Evolutionary conservation across 2,329 filamentous ascomycete species (phyloP).

Genomic region (Trichoderma semiorbis): DNA sequence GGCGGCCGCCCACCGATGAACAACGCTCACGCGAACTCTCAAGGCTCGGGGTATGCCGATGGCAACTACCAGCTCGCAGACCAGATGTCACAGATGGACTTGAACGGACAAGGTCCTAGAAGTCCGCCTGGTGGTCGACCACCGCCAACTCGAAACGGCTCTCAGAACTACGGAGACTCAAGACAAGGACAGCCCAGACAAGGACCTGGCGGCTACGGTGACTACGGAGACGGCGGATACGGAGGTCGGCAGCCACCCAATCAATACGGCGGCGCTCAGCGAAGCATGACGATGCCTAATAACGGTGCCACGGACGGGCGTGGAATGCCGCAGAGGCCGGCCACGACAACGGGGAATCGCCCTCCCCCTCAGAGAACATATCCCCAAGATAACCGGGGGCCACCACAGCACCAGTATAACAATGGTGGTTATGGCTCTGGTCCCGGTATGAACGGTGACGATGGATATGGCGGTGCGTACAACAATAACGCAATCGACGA

Average conservation of each 20-base stretch:
- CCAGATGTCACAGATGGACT: conserved; percentile 36
- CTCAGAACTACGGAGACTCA: conserved; percentile 34
- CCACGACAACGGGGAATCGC: conserved; percentile 52
- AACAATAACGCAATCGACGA: conserved; percentile 42
- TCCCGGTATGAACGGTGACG: conserved; percentile 28
- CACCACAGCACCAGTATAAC: background rate
- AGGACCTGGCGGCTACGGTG: conserved; percentile 26
- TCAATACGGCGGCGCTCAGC: conserved; percentile 49
- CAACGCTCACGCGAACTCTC: conserved; percentile 30
- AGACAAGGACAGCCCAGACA: conserved; percentile 29
- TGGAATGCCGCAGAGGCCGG: conserved; percentile 49
- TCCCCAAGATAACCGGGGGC: conserved; percentile 27
- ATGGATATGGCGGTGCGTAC: conserved; percentile 36
- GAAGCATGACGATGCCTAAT: conserved; percentile 61
- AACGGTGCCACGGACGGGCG: conserved; percentile 42
- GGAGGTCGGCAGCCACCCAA: conserved; percentile 20
- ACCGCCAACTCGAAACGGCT: conserved; percentile 26
- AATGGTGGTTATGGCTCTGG: conserved; percentile 12
- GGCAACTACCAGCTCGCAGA: conserved; percentile 28
- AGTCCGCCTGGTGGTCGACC: conserved; percentile 22
- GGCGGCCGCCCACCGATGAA: conserved; percentile 33
- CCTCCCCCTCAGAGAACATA: conserved; percentile 53
- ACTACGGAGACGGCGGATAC: conserved; percentile 29
- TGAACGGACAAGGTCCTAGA: conserved; percentile 30
- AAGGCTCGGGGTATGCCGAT: conserved; percentile 25